These are phyloP conservation scores for Penicillium psychrosexuale DNA, from an alignment of 2,329 filamentous ascomycete species.

Conservation along the genomic window DNA sequence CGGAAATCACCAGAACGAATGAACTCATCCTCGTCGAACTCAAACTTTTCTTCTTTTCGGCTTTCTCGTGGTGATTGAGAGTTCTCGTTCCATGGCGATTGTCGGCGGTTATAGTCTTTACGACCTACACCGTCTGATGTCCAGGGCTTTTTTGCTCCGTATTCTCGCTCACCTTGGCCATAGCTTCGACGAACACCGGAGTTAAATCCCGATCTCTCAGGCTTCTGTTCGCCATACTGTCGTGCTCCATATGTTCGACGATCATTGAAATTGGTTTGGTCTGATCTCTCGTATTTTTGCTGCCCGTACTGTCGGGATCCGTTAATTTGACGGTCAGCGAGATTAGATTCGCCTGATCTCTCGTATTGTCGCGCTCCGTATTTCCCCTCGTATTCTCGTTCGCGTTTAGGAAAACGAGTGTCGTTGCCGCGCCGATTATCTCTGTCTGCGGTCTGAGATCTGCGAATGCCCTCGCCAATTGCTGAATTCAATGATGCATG, in stretches of 20 bases:
- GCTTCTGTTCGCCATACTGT: not conserved
- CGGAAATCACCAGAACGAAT: constrained; percentile 32
- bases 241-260: not conserved
- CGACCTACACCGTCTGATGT: not conserved
- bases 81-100: not conserved
- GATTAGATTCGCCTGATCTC: not conserved
- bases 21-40: constrained; percentile 33
- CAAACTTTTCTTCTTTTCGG: not conserved
- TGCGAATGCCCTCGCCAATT: constrained; percentile 65
- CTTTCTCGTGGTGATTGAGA: not conserved
- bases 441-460: constrained; percentile 28
- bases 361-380: not conserved
- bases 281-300: not conserved
- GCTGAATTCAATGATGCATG: constrained; percentile 63
- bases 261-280: not conserved
- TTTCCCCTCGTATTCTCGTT: not conserved
- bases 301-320: not conserved
- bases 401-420: not conserved
- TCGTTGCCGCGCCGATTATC: constrained; percentile 6
- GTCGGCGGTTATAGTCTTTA: not conserved
- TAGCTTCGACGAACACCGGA: not conserved
- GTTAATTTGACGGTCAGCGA: not conserved
- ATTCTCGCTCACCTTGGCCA: not conserved
- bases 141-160: not conserved
- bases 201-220: not conserved